Evolutionary conservation across 2,329 filamentous ascomycete genomes (phyloP).

Genomic region (Hortaea werneckii): DNA sequence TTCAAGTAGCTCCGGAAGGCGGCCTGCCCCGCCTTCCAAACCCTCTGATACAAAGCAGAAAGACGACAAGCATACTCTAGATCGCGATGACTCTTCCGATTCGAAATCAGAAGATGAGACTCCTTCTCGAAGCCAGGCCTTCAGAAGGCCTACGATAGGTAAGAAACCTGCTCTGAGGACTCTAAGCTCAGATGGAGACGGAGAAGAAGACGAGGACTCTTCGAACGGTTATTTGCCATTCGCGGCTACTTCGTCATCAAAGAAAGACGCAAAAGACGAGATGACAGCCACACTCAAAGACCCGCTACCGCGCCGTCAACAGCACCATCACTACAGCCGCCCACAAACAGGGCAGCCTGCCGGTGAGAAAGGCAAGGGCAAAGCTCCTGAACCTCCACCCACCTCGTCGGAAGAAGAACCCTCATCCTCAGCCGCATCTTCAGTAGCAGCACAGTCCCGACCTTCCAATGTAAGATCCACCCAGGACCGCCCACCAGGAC

Average conservation of each 20-base stretch:
- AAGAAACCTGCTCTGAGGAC: constrained; percentile 21
- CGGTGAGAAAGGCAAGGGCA: background rate
- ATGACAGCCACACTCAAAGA: constrained; percentile 12
- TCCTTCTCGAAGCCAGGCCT: constrained; percentile 33
- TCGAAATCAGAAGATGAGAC: constrained; percentile 27
- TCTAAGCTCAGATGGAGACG: constrained; percentile 19
- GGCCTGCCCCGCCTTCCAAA: constrained; percentile 8
- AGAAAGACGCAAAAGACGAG: constrained; percentile 9
- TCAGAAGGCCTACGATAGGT: constrained; percentile 30
- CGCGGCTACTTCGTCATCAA: constrained; percentile 20
- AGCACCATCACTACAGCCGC: constrained; percentile 1
- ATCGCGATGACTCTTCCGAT: constrained; percentile 19
- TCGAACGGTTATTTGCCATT: constrained; percentile 33
- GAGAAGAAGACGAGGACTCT: constrained; percentile 42
- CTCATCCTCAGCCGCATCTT: constrained; percentile 39
- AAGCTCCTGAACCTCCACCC: constrained; percentile 6
- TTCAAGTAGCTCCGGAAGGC: constrained; percentile 25
- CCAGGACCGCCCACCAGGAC: constrained; percentile 4
- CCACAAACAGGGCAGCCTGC: background rate
- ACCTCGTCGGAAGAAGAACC: constrained; percentile 7
- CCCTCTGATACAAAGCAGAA: constrained; percentile 12
- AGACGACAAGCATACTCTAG: constrained; percentile 18
- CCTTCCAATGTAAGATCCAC: constrained; percentile 9
- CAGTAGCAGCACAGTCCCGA: constrained; percentile 2
- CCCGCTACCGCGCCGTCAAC: constrained; percentile 3